Conservation (phyloP, 768 basidiomycete species). For the Amanita jacksonii region DNA sequence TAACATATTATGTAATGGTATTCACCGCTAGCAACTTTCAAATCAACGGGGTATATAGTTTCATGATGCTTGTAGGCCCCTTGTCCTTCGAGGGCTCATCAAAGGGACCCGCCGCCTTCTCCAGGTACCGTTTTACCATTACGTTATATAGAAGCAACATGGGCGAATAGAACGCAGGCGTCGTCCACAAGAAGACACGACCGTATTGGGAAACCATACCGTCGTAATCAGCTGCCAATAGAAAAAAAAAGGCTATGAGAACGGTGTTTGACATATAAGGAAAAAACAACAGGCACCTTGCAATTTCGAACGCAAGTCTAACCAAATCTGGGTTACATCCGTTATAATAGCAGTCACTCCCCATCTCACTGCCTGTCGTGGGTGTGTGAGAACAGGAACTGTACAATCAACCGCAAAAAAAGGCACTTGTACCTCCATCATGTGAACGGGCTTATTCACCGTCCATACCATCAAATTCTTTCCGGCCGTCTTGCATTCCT, state of each 20-base stretch:
- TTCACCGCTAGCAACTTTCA: no score
- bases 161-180: slow-evolving; percentile 49
- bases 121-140: slow-evolving; percentile 25
- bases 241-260: no score
- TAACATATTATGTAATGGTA: no score
- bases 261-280: background rate
- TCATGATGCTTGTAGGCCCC: background rate
- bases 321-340: slow-evolving; percentile 61
- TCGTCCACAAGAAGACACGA: slow-evolving; percentile 70
- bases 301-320: slow-evolving; percentile 51
- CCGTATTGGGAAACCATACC: slow-evolving; percentile 52
- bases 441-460: slow-evolving; percentile 80
- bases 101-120: slow-evolving; percentile 46
- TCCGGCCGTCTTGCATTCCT: slow-evolving; percentile 65
- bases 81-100: slow-evolving; percentile 18
- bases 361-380: slow-evolving; percentile 66
- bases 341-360: slow-evolving; percentile 71
- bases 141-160: slow-evolving; percentile 23
- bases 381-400: background rate
- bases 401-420: slow-evolving; percentile 2
- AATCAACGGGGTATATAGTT: background rate
- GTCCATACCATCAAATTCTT: slow-evolving; percentile 96
- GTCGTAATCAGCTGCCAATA: slow-evolving; percentile 55
- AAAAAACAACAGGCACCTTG: slow-evolving; percentile 31
- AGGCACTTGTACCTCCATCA: slow-evolving; percentile 68